Evolutionary conservation across 495 filamentous ascomycete genomes (phyloP).

Genomic region (Echria macrotheca): DNA sequence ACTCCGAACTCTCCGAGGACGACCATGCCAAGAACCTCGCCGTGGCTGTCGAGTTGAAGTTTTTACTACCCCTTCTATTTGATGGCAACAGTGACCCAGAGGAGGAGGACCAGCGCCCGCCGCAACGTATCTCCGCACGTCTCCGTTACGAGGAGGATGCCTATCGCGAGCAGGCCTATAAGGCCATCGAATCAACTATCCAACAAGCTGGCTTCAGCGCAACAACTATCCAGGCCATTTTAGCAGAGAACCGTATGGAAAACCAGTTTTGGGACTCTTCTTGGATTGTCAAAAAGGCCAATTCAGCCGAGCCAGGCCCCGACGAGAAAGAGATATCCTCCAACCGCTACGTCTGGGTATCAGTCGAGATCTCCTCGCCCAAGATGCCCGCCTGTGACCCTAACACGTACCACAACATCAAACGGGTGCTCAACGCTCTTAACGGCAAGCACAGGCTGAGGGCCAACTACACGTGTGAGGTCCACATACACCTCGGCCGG

Average conservation of each 20-base stretch:
- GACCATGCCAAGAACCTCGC: conserved; percentile 1
- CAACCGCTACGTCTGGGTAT: conserved; percentile 23
- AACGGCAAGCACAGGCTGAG: conserved; percentile 13
- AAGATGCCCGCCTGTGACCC: conserved; percentile 16
- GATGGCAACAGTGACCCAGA: background rate
- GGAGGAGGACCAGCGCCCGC: background rate
- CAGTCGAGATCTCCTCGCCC: conserved; percentile 27
- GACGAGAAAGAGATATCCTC: conserved; percentile 8
- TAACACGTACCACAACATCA: conserved; percentile 11
- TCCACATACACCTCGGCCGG: conserved; percentile 28
- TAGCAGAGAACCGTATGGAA: conserved; percentile 8
- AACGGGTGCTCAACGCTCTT: conserved; percentile 16
- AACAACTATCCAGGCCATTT: conserved; percentile 14
- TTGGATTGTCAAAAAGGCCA: conserved; percentile 32
- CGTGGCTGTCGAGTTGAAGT: conserved; percentile 5
- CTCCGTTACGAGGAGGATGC: background rate
- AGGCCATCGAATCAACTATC: conserved; percentile 18
- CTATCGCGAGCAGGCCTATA: conserved; percentile 5
- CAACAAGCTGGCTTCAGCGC: conserved; percentile 13
- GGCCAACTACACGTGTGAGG: conserved; percentile 29
- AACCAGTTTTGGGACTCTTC: conserved; percentile 21
- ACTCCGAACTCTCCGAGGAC: too few species aligned
- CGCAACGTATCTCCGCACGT: background rate
- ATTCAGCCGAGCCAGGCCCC: conserved; percentile 20
- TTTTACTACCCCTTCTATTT: background rate